phyloP scores from a whole-genome alignment of 495 filamentous ascomycete species.

The Xylaria intraflava region DNA sequence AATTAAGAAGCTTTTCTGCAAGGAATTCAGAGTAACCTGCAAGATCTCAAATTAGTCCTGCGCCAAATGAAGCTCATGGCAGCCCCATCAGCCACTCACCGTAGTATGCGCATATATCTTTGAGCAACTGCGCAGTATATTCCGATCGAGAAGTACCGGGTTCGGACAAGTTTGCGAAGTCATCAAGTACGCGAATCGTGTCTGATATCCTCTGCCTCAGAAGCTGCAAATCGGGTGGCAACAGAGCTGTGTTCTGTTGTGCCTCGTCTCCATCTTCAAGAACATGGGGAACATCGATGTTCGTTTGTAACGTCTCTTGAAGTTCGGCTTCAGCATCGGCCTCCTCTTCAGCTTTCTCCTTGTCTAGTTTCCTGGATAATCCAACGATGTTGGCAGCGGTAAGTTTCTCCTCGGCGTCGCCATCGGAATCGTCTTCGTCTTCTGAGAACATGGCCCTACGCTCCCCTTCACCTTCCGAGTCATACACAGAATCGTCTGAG shows the following conservation, averaged over 20 bases:
- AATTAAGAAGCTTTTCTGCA: conserved; percentile 78
- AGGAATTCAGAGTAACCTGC: conserved; percentile 75
- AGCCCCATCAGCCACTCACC: conserved; percentile 18
- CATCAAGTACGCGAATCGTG: conserved; percentile 81
- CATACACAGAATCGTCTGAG: conserved; percentile 58
- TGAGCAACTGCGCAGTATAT: conserved; percentile 76
- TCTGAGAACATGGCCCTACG: conserved; percentile 77
- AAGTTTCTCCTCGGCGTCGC: conserved; percentile 80
- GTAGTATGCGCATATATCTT: conserved; percentile 92
- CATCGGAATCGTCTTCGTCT: conserved; percentile 84
- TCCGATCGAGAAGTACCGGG: conserved; percentile 74
- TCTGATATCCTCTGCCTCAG: conserved; percentile 88
- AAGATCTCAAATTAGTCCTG: conserved; percentile 41
- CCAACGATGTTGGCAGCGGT: conserved; percentile 96
- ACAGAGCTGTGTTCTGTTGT: conserved; percentile 42
- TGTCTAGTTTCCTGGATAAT: conserved; percentile 73
- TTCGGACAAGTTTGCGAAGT: conserved; percentile 73
- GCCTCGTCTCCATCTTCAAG: conserved; percentile 50
- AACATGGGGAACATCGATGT: conserved; percentile 73
- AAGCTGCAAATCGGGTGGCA: conserved; percentile 85
- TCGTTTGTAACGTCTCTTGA: conserved; percentile 87
- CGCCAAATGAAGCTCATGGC: background rate
- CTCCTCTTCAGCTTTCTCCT: conserved; percentile 59
- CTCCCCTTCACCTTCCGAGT: conserved; percentile 66
- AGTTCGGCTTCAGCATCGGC: conserved; percentile 74